phyloP scores from a whole-genome alignment of 2,329 filamentous ascomycete species.

The Fusarium musae region DNA sequence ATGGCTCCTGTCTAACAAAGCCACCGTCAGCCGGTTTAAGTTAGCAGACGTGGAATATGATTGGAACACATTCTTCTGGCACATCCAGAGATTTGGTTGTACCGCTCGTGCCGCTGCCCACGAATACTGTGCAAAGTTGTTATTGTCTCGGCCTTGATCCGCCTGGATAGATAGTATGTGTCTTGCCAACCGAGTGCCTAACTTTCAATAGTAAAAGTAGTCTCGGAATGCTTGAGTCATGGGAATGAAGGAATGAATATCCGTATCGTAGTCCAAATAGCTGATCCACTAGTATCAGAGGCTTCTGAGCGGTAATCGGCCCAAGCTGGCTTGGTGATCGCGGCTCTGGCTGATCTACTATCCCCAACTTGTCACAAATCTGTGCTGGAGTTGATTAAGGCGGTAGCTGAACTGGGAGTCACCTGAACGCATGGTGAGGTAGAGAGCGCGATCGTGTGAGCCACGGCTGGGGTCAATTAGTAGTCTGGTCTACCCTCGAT shows the following conservation, averaged over 20 bases:
- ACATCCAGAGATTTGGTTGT: conserved; percentile 14
- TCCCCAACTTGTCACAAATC: conserved; percentile 13
- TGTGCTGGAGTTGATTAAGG: conserved; percentile 26
- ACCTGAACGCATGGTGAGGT: conserved; percentile 24
- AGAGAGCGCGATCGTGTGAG: conserved; percentile 30
- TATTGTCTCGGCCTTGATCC: conserved; percentile 30
- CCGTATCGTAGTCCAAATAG: conserved; percentile 8
- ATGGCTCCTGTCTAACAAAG: conserved; percentile 2
- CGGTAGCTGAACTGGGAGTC: conserved; percentile 31
- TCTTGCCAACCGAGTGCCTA: conserved; percentile 21
- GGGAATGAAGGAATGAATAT: conserved; percentile 28
- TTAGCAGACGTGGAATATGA: not conserved
- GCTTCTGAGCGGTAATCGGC: conserved; percentile 20
- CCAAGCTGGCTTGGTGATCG: conserved; percentile 27
- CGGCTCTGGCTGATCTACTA: conserved; percentile 29
- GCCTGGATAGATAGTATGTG: conserved; percentile 21
- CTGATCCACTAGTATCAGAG: conserved; percentile 2
- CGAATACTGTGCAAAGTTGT: not conserved
- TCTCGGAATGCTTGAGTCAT: conserved; percentile 34
- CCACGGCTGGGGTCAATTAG: conserved; percentile 24
- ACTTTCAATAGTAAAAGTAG: conserved; percentile 10
- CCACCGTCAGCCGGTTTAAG: not conserved
- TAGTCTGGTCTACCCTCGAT: conserved; percentile 4
- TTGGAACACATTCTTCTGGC: conserved; percentile 2
- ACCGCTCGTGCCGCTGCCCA: conserved; percentile 17